Evolutionary conservation across 2,329 filamentous ascomycete genomes (phyloP).

Genomic region (Ophiostoma perfectum): DNA sequence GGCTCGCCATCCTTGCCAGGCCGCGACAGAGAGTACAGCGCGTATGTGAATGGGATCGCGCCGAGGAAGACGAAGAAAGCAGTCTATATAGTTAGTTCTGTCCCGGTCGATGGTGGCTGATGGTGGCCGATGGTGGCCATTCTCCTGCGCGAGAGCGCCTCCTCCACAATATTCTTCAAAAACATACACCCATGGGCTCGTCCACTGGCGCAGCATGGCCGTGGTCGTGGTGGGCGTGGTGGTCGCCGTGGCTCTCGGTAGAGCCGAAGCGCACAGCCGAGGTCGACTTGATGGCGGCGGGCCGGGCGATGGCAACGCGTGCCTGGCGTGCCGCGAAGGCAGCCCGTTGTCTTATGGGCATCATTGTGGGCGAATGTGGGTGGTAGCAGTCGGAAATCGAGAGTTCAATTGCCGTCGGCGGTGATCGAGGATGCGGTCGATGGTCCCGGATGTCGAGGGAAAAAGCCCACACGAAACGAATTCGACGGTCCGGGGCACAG

Average conservation of each 20-base stretch:
- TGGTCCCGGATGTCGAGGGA: slow-evolving; percentile 16
- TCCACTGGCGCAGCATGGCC: slow-evolving; percentile 43
- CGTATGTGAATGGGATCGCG: slow-evolving; percentile 40
- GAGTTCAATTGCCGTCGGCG: slow-evolving; percentile 9
- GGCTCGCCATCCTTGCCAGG: slow-evolving; percentile 47
- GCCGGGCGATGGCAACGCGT: slow-evolving; percentile 26
- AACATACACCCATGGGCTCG: slow-evolving; percentile 54
- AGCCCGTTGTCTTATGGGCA: slow-evolving; percentile 36
- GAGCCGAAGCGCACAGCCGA: slow-evolving; percentile 45
- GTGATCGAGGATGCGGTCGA: neutral
- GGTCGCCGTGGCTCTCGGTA: slow-evolving; percentile 26
- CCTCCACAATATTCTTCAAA: neutral
- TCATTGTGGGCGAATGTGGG: slow-evolving; percentile 31
- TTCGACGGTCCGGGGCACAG: slow-evolving; percentile 12
- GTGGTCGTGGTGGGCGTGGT: slow-evolving; percentile 22
- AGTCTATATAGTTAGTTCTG: neutral
- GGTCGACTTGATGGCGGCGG: slow-evolving; percentile 21
- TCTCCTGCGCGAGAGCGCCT: neutral
- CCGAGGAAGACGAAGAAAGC: slow-evolving; percentile 30
- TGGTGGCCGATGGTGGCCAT: neutral
- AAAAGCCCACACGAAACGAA: slow-evolving; percentile 20
- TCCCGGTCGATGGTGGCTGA: neutral
- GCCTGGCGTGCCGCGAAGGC: slow-evolving; percentile 37
- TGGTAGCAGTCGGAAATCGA: neutral
- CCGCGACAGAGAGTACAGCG: slow-evolving; percentile 47